phyloP scores from a whole-genome alignment of 2,329 filamentous ascomycete genomes.

The Colletotrichum paranaense region DNA sequence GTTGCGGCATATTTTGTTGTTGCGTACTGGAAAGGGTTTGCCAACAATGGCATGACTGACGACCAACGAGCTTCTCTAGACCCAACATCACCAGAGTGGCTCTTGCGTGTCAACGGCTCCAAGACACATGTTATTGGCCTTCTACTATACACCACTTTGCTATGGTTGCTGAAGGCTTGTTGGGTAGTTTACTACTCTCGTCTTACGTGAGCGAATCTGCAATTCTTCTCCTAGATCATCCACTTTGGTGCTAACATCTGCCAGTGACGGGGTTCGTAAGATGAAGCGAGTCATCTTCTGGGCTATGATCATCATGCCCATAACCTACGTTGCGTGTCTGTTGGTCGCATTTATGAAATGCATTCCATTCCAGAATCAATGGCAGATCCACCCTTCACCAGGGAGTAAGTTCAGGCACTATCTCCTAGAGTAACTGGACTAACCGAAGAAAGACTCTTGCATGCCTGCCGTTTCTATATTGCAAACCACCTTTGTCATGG shows the following conservation, averaged over 20 bases:
- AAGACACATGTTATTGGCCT: conserved; percentile 65
- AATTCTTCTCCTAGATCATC: background rate
- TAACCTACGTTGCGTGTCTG: conserved; percentile 7
- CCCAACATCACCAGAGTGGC: conserved; percentile 43
- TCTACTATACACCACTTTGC: conserved; percentile 58
- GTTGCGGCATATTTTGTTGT: conserved; percentile 49
- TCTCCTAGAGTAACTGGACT: background rate
- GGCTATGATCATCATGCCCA: conserved; percentile 19
- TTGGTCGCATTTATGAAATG: conserved; percentile 57
- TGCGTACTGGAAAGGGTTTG: conserved; percentile 52
- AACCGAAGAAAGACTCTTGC: background rate
- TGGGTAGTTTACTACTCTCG: conserved; percentile 64
- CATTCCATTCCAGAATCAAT: conserved; percentile 53
- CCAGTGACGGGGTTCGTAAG: conserved; percentile 17
- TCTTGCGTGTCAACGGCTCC: conserved; percentile 58
- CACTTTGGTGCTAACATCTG: background rate
- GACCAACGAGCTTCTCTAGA: conserved; percentile 54
- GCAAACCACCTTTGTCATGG: conserved; percentile 28
- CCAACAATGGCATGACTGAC: conserved; percentile 63
- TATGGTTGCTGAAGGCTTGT: conserved; percentile 65
- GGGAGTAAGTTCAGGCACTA: background rate
- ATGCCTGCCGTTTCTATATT: conserved; percentile 15
- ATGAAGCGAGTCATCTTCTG: conserved; percentile 24
- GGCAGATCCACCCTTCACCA: conserved; percentile 58
- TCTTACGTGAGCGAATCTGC: conserved; percentile 51